Conservation (phyloP, 495 filamentous ascomycete species). For the Xylaria venustula region DNA sequence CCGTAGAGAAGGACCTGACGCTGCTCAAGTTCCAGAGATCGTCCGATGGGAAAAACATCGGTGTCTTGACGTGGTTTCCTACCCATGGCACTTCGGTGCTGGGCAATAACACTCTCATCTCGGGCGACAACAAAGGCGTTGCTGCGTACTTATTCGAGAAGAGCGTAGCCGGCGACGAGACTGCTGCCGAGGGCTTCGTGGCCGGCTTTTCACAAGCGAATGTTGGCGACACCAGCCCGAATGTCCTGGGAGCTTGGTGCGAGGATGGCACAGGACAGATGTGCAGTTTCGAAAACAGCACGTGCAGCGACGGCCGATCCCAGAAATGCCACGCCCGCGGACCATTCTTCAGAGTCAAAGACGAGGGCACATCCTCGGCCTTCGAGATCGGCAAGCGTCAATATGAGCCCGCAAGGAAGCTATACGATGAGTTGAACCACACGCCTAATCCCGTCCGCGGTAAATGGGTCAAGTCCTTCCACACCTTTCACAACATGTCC, state of each 20-base stretch:
- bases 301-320: slow-evolving; percentile 68
- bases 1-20: slow-evolving; percentile 87
- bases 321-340: slow-evolving; percentile 83
- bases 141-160: slow-evolving; percentile 85
- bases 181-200: slow-evolving; percentile 70
- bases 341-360: slow-evolving; percentile 69
- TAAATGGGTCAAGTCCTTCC: slow-evolving; percentile 67
- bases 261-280: slow-evolving; percentile 70
- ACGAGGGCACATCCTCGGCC: slow-evolving; percentile 74
- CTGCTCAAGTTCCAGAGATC: slow-evolving; percentile 75
- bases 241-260: slow-evolving; percentile 80
- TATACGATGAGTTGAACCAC: slow-evolving; percentile 58
- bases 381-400: slow-evolving; percentile 76
- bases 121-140: slow-evolving; percentile 95
- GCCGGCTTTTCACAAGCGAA: slow-evolving; percentile 94
- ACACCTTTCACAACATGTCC: slow-evolving; percentile 74
- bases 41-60: slow-evolving; percentile 70
- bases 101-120: slow-evolving; percentile 88
- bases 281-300: slow-evolving; percentile 75
- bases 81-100: slow-evolving; percentile 91
- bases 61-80: slow-evolving; percentile 88
- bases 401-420: slow-evolving; percentile 62
- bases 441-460: slow-evolving; percentile 53
- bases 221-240: slow-evolving; percentile 90
- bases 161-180: slow-evolving; percentile 49